A percentile compares a stretch with the other conserved stretches of the same genome.
These are phyloP conservation scores for Striga asiatica DNA, from an alignment of 257 asterid species.

Conservation along the genomic window DNA sequence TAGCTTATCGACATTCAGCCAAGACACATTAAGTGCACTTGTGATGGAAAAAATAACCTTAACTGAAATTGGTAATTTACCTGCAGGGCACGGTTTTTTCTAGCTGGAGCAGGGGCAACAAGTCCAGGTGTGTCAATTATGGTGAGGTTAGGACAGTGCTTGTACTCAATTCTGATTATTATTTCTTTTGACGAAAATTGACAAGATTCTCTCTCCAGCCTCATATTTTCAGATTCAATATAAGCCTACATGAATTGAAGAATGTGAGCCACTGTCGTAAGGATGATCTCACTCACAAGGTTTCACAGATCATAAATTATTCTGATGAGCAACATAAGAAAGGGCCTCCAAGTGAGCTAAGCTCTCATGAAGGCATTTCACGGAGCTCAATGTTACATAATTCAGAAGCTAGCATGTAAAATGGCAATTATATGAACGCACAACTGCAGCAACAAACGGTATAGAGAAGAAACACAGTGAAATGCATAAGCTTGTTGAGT, in stretches of 20 bases:
- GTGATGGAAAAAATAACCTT: constrained; percentile 9
- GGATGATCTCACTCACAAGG: neutral
- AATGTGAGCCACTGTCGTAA: neutral
- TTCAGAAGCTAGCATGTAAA: neutral
- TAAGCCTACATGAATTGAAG: constrained; percentile 41
- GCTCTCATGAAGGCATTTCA: neutral
- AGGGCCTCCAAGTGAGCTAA: neutral
- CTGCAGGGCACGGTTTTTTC: constrained; percentile 86
- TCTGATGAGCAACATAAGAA: neutral
- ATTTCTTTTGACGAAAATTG: constrained; percentile 87
- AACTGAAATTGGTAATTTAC: constrained; percentile 21
- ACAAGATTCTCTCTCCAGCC: constrained; percentile 72
- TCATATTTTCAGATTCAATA: constrained; percentile 92
- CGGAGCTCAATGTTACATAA: neutral
- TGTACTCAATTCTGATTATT: constrained; percentile 68
- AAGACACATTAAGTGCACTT: neutral
- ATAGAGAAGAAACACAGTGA: neutral
- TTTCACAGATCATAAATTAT: neutral
- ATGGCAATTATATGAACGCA: neutral
- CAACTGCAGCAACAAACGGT: neutral
- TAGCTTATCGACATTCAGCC: constrained; percentile 19
- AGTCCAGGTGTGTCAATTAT: constrained; percentile 96
- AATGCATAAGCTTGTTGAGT: neutral
- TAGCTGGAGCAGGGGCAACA: constrained; percentile 88
- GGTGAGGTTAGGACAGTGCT: constrained; percentile 85